Evolutionary conservation across 2,329 filamentous ascomycete genomes (phyloP), one percentile per base, ranked within the genome.

Genomic region (Didymella lethalis): DNA sequence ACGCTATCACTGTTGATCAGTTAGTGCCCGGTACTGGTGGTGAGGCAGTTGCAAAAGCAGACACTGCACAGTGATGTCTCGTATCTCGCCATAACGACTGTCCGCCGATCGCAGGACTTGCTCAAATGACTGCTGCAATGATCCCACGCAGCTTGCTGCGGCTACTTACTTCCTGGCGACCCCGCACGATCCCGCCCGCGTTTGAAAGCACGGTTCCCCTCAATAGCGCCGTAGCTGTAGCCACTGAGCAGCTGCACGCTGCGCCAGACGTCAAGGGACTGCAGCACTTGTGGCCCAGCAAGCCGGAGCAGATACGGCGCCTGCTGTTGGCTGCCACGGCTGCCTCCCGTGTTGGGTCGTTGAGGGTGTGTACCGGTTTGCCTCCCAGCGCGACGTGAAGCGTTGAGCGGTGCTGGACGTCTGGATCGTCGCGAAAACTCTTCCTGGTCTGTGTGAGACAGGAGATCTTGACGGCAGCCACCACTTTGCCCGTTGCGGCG

Each of bases 371-470:
- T 34, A 41, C 34, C 38, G 44, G 52, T 41, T 59, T 59, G 61
- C 59, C 61, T 64, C 59, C 59, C 55, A 26, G 45, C 25, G 62
- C 59, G 49, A 56, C 62, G 50, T 29, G 49, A 54, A 50, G 56
- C 47, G 50, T 51, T 54, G 50, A 51, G 56, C 25, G 23, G 50
- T 51, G 34, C n/a, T 63, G 61, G 31, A 52, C 56, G 48, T 63
- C 61, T 67, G 61, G 57, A 65, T 69, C 62, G 50, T 52, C 52
- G 62, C 48, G 61, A 67, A 69, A 69, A 63, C 48, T 68, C 64
- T 68, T 66, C 61, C 61, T 69, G 54, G 66, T 55, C 51, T 51
- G 53, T 47, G 59, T 63, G 56, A 36, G 41, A 44, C 56, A 57
- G 54, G 49, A 65, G 41, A 46, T 46, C 29, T 60, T 61, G 55